Evolutionary conservation across 441 rosid genomes (phyloP).

Genomic region (Gossypium schwendimanii): DNA sequence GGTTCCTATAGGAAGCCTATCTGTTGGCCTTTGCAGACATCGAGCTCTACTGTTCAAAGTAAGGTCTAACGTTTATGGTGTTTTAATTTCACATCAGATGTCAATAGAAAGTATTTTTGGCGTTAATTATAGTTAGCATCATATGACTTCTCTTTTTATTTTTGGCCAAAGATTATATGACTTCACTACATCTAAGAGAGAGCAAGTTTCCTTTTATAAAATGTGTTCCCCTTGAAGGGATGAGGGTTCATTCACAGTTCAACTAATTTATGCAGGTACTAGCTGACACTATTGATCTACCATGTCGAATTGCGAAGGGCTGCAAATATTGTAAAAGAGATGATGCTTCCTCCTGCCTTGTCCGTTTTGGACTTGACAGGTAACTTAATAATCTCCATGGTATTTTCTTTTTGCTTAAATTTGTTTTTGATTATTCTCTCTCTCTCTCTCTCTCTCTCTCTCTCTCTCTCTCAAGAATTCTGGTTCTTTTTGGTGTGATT

Average conservation of each 20-base stretch:
- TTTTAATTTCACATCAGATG: neutral
- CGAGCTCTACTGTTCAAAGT: slow-evolving; percentile 94
- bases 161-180: neutral
- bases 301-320: slow-evolving; percentile 95
- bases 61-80: slow-evolving; percentile 25
- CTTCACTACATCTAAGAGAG: neutral
- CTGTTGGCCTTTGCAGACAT: slow-evolving; percentile 91
- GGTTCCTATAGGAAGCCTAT: slow-evolving; percentile 85
- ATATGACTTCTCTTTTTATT: neutral
- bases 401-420: neutral
- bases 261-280: slow-evolving; percentile 53
- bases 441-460: neutral
- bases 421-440: neutral
- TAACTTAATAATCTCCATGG: slow-evolving; percentile 9
- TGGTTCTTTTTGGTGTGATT: neutral
- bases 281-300: slow-evolving; percentile 86
- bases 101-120: neutral
- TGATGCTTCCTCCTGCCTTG: slow-evolving; percentile 93
- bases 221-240: neutral
- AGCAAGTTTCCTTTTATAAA: neutral
- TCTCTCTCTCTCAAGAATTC: neutral
- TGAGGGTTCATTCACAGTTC: slow-evolving; percentile 3
- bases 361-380: slow-evolving; percentile 90
- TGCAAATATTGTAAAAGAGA: slow-evolving; percentile 83
- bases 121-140: neutral